phyloP scores from a whole-genome alignment of 2,329 filamentous ascomycete genomes.

The Phaeophleospora eucalypticola region DNA sequence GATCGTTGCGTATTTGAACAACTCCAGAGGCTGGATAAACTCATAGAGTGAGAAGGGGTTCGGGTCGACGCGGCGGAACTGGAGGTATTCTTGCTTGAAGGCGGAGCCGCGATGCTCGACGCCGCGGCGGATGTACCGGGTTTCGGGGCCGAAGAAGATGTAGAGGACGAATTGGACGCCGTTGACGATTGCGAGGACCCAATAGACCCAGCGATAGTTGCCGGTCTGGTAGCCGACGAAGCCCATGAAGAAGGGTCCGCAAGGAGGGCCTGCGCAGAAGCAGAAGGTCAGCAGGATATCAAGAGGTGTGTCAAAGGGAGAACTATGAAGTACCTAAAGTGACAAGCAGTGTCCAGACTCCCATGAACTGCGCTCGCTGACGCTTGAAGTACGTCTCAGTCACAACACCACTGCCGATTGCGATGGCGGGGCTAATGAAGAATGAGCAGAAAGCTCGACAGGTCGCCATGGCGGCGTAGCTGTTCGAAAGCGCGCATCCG shows the following conservation, averaged over 20 bases:
- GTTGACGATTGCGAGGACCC: conserved; percentile 55
- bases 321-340: conserved; percentile 38
- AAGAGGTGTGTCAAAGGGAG: too few relatives aligned
- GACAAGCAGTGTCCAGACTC: conserved; percentile 53
- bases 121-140: conserved; percentile 48
- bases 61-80: conserved; percentile 50
- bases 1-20: conserved; percentile 46
- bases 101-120: conserved; percentile 34
- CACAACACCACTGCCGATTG: conserved; percentile 56
- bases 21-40: conserved; percentile 50
- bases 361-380: conserved; percentile 53
- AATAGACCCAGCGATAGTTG: conserved; percentile 56
- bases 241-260: conserved; percentile 38
- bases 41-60: conserved; percentile 47
- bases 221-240: conserved; percentile 50
- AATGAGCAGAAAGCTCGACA: conserved; percentile 53
- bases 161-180: conserved; percentile 55
- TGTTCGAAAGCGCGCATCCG: conserved; percentile 49
- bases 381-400: conserved; percentile 56
- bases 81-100: conserved; percentile 46
- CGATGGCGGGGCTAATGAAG: conserved; percentile 53
- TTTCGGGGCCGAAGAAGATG: conserved; percentile 54
- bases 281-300: neutral
- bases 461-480: conserved; percentile 48
- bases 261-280: conserved; percentile 32